Percentiles rank a stretch among this genome's conserved stretches.
Conservation (phyloP, 2,329 filamentous ascomycete species). For the Claviceps africana region DNA sequence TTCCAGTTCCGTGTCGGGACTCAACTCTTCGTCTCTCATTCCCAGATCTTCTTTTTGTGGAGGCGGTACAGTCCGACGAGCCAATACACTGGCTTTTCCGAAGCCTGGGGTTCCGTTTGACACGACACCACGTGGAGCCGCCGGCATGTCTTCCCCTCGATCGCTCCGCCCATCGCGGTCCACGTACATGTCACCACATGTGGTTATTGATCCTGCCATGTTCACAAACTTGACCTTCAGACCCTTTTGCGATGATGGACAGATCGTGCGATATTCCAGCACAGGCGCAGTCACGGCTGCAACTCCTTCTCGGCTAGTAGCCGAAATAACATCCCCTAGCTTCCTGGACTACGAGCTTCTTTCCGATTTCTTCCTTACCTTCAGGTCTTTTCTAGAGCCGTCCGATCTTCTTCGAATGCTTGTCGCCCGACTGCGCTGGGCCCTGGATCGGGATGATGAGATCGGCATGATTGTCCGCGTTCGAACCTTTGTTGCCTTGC, state of each 20-base stretch:
- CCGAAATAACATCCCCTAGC: conserved; percentile 88
- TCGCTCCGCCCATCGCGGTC: conserved; percentile 28
- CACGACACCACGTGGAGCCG: conserved; percentile 10
- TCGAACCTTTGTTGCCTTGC: conserved; percentile 82
- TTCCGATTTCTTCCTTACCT: conserved; percentile 96
- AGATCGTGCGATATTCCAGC: conserved; percentile 68
- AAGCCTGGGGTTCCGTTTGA: conserved; percentile 17
- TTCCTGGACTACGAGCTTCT: conserved; percentile 95
- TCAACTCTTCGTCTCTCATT: conserved; percentile 22
- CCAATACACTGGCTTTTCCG: conserved; percentile 25
- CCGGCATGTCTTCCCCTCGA: conserved; percentile 21
- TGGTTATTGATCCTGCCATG: conserved; percentile 55
- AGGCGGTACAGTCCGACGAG: conserved; percentile 18
- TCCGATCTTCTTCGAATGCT: conserved; percentile 69
- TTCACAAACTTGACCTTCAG: conserved; percentile 71
- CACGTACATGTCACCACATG: conserved; percentile 34
- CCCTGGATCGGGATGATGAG: conserved; percentile 65
- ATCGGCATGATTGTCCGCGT: conserved; percentile 89
- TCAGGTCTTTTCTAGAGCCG: conserved; percentile 70
- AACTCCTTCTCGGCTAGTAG: conserved; percentile 78
- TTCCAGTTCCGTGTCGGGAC: conserved; percentile 44
- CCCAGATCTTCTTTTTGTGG: conserved; percentile 13
- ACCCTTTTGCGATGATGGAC: conserved; percentile 61
- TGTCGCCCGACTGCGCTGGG: conserved; percentile 76
- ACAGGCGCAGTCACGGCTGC: conserved; percentile 72